Conservation (phyloP, 345 rosid genomes). For the Pseudoturritis turrita region DNA sequence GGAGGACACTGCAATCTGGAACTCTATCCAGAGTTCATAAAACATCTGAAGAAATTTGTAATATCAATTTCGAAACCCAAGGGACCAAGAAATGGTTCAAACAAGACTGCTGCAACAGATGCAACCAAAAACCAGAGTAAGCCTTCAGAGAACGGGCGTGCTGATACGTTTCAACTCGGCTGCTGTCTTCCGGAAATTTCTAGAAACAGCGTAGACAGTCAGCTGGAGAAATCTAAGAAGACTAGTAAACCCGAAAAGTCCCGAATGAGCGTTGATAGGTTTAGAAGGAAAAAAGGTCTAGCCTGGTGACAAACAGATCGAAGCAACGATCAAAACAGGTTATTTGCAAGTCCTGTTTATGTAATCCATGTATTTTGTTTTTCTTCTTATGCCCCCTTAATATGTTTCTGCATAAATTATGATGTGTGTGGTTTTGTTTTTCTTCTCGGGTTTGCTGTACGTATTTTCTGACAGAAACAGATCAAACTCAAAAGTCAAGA, state of each 20-base stretch:
- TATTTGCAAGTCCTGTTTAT: slow-evolving; percentile 6
- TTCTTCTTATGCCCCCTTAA: neutral
- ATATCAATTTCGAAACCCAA: slow-evolving; percentile 57
- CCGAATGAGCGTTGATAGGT: slow-evolving; percentile 86
- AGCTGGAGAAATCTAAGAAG: slow-evolving; percentile 88
- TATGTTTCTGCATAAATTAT: slow-evolving; percentile 12
- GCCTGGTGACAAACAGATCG: slow-evolving; percentile 52
- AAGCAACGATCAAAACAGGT: neutral
- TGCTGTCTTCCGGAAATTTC: slow-evolving; percentile 71
- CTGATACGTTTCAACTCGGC: slow-evolving; percentile 65
- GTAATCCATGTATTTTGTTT: slow-evolving; percentile 13
- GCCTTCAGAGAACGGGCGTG: slow-evolving; percentile 48
- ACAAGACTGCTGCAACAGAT: slow-evolving; percentile 31
- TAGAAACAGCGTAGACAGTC: slow-evolving; percentile 94
- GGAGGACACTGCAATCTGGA: slow-evolving; percentile 96
- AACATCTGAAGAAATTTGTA: slow-evolving; percentile 82
- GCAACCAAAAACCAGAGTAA: slow-evolving; percentile 43
- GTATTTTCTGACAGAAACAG: slow-evolving; percentile 22
- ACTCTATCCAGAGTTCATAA: slow-evolving; percentile 88
- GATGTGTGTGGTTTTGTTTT: slow-evolving; percentile 5
- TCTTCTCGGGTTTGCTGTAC: slow-evolving; percentile 15
- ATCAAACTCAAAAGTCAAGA: slow-evolving; percentile 8
- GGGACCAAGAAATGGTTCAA: slow-evolving; percentile 37
- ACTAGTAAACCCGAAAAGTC: slow-evolving; percentile 83
- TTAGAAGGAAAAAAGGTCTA: slow-evolving; percentile 71